Percentiles rank a stretch among this genome's conserved stretches.
These are phyloP conservation scores for Starmerella roubikii DNA, from an alignment of 805 yeast genomes.

Conservation along the genomic window DNA sequence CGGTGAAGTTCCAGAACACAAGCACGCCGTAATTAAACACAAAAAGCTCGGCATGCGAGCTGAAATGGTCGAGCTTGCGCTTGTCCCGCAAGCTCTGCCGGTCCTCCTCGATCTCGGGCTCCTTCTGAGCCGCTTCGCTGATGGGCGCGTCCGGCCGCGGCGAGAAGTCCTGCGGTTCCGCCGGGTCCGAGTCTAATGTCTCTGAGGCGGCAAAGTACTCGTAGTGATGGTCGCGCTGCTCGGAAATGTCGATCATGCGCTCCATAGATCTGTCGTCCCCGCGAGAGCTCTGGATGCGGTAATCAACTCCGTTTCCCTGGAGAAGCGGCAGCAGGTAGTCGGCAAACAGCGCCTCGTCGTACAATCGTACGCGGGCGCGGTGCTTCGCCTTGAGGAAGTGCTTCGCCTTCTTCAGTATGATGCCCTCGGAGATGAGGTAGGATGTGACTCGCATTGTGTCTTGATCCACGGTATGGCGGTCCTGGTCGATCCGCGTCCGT, in stretches of 20 bases:
- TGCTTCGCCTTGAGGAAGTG: constrained; percentile 56
- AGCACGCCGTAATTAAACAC: constrained; percentile 85
- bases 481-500: constrained; percentile 6
- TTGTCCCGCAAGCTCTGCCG: constrained; percentile 2
- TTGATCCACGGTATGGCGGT: constrained; percentile 24
- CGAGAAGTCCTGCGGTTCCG: constrained; percentile 84
- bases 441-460: constrained; percentile 81
- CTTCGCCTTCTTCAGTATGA: constrained; percentile 49
- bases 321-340: constrained; percentile 77
- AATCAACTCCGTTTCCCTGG: constrained; percentile 45
- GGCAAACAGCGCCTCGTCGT: constrained; percentile 86
- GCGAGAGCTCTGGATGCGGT: constrained; percentile 25
- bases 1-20: constrained; percentile 96
- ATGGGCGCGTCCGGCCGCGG: constrained; percentile 18
- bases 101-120: not conserved
- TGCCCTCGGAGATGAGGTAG: constrained; percentile 74
- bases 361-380: constrained; percentile 70
- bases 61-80: constrained; percentile 28
- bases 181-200: constrained; percentile 58
- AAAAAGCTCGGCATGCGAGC: constrained; percentile 65
- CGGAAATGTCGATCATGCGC: constrained; percentile 61
- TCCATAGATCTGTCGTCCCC: constrained; percentile 46
- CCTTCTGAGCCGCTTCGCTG: not conserved
- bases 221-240: constrained; percentile 79
- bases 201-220: constrained; percentile 55